Evolutionary conservation across 73 alveolate genomes (phyloP).

Genomic region (Breviolum minutum): DNA sequence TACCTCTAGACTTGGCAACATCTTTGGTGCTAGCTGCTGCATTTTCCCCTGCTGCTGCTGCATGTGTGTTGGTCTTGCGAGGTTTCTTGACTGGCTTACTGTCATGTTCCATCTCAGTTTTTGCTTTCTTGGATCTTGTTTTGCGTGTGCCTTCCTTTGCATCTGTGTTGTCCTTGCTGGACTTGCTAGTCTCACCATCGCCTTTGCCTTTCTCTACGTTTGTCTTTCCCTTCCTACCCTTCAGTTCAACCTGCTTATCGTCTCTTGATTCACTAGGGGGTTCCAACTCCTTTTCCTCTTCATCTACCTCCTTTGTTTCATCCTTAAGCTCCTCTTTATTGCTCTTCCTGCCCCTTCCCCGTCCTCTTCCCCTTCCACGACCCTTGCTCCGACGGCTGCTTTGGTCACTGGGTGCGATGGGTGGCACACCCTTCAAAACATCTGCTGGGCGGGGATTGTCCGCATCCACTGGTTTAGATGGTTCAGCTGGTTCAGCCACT

Average conservation of each 20-base stretch:
- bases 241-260: background rate
- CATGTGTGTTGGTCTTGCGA: background rate
- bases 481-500: too few relatives aligned
- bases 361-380: background rate
- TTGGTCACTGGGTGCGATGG: background rate
- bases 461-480: background rate
- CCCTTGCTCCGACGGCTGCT: background rate
- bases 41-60: background rate
- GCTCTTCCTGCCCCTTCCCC: background rate
- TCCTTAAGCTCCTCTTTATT: background rate
- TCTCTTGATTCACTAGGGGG: background rate
- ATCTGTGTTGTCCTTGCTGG: background rate
- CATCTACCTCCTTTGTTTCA: background rate
- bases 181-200: too few relatives aligned
- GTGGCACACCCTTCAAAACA: background rate
- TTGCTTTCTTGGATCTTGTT: background rate
- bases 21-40: background rate
- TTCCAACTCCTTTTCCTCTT: background rate
- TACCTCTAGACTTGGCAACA: background rate
- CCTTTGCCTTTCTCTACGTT: background rate
- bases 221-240: too few relatives aligned
- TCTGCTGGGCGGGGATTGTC: conserved; percentile 20
- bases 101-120: background rate
- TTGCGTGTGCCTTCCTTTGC: background rate
- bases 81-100: background rate